Percentiles rank a stretch among this genome's conserved stretches.
phyloP scores from a whole-genome alignment of 768 basidiomycete genomes.

The Boletus vermiculosoides region DNA sequence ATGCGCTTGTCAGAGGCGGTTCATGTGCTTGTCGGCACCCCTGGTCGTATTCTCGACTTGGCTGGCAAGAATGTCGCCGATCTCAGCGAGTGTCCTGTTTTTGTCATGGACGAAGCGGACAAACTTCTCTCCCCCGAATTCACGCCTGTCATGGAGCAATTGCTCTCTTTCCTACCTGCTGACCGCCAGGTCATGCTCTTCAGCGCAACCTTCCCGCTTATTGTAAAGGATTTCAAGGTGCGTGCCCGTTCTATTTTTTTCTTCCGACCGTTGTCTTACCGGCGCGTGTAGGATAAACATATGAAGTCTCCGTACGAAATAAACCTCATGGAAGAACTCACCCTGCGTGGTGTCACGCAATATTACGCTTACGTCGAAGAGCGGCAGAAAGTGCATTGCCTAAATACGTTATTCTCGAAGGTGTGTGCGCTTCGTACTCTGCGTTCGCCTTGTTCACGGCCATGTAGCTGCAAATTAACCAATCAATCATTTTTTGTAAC shows the following conservation, averaged over 20 bases:
- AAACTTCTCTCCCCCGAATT: slow-evolving; percentile 97
- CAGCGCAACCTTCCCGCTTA: slow-evolving; percentile 98
- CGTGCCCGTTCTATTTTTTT: not conserved
- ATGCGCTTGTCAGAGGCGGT: slow-evolving; percentile 85
- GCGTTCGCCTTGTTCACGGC: slow-evolving; percentile 2
- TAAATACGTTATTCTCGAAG: slow-evolving; percentile 99
- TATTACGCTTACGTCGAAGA: slow-evolving; percentile 99
- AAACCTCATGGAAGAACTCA: slow-evolving; percentile 99
- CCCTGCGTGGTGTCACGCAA: slow-evolving; percentile 96
- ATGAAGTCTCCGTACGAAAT: slow-evolving; percentile 96
- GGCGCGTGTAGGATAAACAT: slow-evolving; percentile 74
- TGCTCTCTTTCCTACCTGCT: slow-evolving; percentile 79
- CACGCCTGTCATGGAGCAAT: slow-evolving; percentile 96
- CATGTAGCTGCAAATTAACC: slow-evolving; percentile 96
- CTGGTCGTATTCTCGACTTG: slow-evolving; percentile 93
- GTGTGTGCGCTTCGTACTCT: slow-evolving; percentile 37
- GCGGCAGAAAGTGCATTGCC: slow-evolving; percentile 98
- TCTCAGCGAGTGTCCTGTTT: slow-evolving; percentile 90
- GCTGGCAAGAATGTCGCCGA: slow-evolving; percentile 93
- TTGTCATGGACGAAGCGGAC: slow-evolving; percentile 99
- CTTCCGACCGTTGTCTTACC: slow-evolving; percentile 7
- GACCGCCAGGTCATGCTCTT: slow-evolving; percentile 98
- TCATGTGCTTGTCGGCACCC: slow-evolving; percentile 96
- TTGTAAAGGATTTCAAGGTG: slow-evolving; percentile 99
- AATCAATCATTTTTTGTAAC: slow-evolving; percentile 99